Evolutionary conservation across 495 filamentous ascomycete species (phyloP).

Genomic region (Penicillium desertorum): DNA sequence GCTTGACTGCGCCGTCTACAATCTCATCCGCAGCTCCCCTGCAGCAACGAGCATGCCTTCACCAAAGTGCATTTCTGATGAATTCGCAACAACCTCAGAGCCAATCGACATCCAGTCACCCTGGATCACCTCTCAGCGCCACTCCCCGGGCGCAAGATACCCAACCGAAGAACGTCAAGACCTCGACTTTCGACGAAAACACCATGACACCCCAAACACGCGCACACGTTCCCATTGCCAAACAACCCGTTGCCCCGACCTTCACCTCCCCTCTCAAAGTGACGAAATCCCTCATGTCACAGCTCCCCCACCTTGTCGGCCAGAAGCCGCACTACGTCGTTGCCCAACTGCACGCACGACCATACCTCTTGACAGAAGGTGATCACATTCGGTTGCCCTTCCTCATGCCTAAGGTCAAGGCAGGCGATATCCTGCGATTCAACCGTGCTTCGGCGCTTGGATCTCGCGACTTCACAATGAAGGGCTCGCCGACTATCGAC

Average conservation of each 20-base stretch:
- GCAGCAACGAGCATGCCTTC: constrained; percentile 34
- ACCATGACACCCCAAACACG: constrained; percentile 21
- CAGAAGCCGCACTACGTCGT: constrained; percentile 86
- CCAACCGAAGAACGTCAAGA: constrained; percentile 14
- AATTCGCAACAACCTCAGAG: constrained; percentile 23
- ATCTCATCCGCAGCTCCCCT: constrained; percentile 41
- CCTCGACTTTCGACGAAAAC: constrained; percentile 17
- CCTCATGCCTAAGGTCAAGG: constrained; percentile 76
- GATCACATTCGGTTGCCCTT: constrained; percentile 93
- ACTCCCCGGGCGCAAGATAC: constrained; percentile 29
- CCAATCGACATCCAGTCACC: constrained; percentile 25
- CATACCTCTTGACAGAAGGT: constrained; percentile 87
- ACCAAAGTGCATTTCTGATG: constrained; percentile 26
- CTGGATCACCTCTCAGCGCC: constrained; percentile 35
- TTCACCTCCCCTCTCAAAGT: constrained; percentile 45
- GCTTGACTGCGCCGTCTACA: constrained; percentile 32
- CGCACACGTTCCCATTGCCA: constrained; percentile 29
- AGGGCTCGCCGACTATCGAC: constrained; percentile 75
- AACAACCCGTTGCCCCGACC: constrained; percentile 38
- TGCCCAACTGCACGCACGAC: constrained; percentile 78
- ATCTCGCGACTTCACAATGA: constrained; percentile 85
- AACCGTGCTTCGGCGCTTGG: constrained; percentile 78
- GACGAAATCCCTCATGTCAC: constrained; percentile 57
- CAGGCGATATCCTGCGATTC: constrained; percentile 82
- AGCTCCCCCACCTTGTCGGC: constrained; percentile 73